Evolutionary conservation across 768 basidiomycete species (phyloP), one percentile per base, ranked within the genome.

Genomic region (Holtermanniella nyarrowii): DNA sequence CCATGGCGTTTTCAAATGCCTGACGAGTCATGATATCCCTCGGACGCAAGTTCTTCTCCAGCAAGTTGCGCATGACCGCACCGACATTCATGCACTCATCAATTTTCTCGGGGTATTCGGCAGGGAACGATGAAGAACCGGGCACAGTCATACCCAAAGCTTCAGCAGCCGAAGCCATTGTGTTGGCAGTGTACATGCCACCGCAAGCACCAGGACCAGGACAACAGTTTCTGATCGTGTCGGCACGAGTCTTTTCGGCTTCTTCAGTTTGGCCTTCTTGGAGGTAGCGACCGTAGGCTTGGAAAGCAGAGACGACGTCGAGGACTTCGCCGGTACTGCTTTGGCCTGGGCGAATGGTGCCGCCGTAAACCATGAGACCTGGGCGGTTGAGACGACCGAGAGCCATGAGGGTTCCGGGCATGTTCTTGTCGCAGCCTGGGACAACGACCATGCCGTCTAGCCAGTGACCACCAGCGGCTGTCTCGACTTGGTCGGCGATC

Each of bases 321-420:
- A 99, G 78, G 68, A 85, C 82, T 20, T 90, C 86, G 18, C 88
- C 87, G 56, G 82, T 84, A 70, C 95, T 97, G 31, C 31, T 16
- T 22, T 86, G 84, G 44, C 95, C 95, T 1, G 93, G 80, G 51
- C 84, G 83, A 61, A 96, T 99, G 26, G 85, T 85, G 26, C 95
- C 95, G 37, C 95, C 95, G 62, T 97, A 99, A 4, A 99, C 82
- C 95, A 99, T 99, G 48, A 97, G 61, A 56, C 91, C 88, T 16
- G 95, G 95, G 40, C 95, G 82, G 75, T 99, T 96, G 53, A 99
- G 76, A 40, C 95, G 80, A 46, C 93, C 95, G 48, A 99, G 80
- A 44, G 89, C 95, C 80, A 99, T 99, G 62, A 96, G 77, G 31
- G 95, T 91, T 55, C 95, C 95, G n/a, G 95, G 95, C 93, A 99